Percentiles rank a stretch among this genome's conserved stretches.
Evolutionary conservation across 192 early-diverging fungal species (phyloP).

Genomic region (Coemansia sp.): DNA sequence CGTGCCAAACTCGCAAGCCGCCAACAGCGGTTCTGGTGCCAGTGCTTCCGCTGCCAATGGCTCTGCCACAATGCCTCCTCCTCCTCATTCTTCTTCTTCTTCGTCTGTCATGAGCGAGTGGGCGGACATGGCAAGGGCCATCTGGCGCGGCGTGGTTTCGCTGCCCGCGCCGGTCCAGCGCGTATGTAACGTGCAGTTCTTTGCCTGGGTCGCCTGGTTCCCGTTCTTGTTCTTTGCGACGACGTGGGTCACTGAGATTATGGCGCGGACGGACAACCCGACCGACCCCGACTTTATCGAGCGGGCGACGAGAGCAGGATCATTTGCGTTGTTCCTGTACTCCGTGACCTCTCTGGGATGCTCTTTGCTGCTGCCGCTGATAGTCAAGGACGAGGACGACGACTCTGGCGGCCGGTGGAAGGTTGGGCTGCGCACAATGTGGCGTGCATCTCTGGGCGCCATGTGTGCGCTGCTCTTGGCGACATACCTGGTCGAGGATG

Average conservation of each 20-base stretch:
- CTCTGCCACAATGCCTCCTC: too few species aligned
- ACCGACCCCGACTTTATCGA: slow-evolving; percentile 46
- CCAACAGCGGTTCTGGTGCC: not conserved
- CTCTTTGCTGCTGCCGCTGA: slow-evolving; percentile 33
- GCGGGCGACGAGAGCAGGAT: slow-evolving; percentile 75
- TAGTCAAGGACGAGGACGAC: slow-evolving; percentile 21
- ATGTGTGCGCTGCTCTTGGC: slow-evolving; percentile 64
- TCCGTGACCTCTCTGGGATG: slow-evolving; percentile 67
- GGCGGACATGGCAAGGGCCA: slow-evolving; percentile 20
- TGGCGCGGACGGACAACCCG: slow-evolving; percentile 28
- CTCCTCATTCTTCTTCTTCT: too few species aligned
- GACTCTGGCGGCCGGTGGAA: not conserved
- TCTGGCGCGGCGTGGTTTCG: slow-evolving; percentile 25
- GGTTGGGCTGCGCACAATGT: slow-evolving; percentile 56
- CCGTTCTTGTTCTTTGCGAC: slow-evolving; percentile 91
- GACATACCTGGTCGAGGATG: slow-evolving; percentile 62
- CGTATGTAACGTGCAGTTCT: slow-evolving; percentile 91
- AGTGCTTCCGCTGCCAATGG: not conserved
- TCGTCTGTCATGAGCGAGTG: slow-evolving; percentile 14
- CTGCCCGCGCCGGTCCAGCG: slow-evolving; percentile 73
- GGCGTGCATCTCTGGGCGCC: slow-evolving; percentile 66
- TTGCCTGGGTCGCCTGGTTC: slow-evolving; percentile 98
- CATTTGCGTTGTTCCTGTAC: slow-evolving; percentile 82
- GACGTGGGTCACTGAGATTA: slow-evolving; percentile 50
- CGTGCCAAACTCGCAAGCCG: not conserved